Base-by-base conservation (phyloP, 202 grass and related monocot species). In the Elaeis oleifera region DNA sequence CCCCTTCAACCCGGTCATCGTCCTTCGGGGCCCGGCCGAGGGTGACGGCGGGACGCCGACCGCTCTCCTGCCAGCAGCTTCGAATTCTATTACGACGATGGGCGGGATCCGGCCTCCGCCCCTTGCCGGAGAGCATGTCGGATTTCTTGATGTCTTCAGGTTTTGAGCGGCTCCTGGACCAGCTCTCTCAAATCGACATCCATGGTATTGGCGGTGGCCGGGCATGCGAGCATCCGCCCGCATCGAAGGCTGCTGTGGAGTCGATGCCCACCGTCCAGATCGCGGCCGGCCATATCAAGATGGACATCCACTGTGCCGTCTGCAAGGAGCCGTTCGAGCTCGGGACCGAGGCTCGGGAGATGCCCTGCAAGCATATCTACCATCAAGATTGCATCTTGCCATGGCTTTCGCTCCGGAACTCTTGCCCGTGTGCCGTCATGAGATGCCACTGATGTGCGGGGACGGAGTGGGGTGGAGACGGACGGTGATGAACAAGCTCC, bases 391-490 rank as follows among this genome's bases (percentile, higher is more conserved):
- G 36, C 60, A 62, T 62, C 60, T 49, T 62, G n/a, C 60, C 60
- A 48, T 62, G 60, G 60, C 60, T 62, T 62, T 62, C 60, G 32
- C 17, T 62, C 60, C 18, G 60, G 23, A 62, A 62, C 32, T 62
- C 60, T 19, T 62, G 60, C 32, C 60, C 60, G 60, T 62, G 4
- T 62, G 60, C 60, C 60, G 60, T 18, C 32, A 49, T 5, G 60
- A 62, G 60, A 16, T 62, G 60, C 60, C 9, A 20, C 60, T 0
- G 60, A 62, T 13, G 32, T 14, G 31, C 8, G n/a, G 15, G 60
- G 17, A 48, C 5, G 20, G 17, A 31, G 11, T 8, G 59, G 3
- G 59, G 3, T n/a, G 59, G 7, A 16, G 29, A 6, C 29, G 8
- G 28, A 15, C 31, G 59, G n/a, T 17, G 29, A 61, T 44, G 60